Conservation (phyloP, 208 protist genomes). For the Trypanosomatidae sp. region DNA sequence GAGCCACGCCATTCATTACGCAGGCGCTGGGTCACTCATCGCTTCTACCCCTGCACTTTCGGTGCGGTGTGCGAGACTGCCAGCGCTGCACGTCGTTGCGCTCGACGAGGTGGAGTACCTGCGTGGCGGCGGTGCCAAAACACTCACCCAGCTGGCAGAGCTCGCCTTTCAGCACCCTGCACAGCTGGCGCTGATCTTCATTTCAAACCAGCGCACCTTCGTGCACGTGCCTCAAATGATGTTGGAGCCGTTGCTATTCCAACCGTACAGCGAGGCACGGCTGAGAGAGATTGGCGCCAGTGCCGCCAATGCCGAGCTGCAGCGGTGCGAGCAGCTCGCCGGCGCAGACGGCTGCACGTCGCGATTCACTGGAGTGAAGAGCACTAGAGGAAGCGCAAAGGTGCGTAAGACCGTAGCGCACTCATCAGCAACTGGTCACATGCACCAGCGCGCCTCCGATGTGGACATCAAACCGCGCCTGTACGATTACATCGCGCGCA, state of each 20-base stretch:
- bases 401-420: background rate
- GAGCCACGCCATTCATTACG: background rate
- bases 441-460: constrained; percentile 2
- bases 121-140: constrained; percentile 30
- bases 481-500: constrained; percentile 61
- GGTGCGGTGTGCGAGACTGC: background rate
- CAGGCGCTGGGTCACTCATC: background rate
- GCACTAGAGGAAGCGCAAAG: background rate
- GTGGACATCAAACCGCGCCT: constrained; percentile 50
- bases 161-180: constrained; percentile 41
- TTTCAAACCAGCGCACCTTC: constrained; percentile 77
- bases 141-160: constrained; percentile 47
- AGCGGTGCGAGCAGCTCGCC: constrained; percentile 19
- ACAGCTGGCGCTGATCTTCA: constrained; percentile 73
- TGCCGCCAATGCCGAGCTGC: constrained; percentile 31
- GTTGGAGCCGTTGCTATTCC: constrained; percentile 66
- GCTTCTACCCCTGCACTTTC: background rate
- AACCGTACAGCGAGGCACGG: constrained; percentile 52
- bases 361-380: background rate
- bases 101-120: constrained; percentile 86
- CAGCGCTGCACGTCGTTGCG: constrained; percentile 61
- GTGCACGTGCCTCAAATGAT: constrained; percentile 70
- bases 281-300: constrained; percentile 46
- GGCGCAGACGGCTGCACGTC: background rate
- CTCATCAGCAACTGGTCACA: background rate